Evolutionary conservation across 2,329 filamentous ascomycete genomes (phyloP).

Genomic region (Fusarium globosum): DNA sequence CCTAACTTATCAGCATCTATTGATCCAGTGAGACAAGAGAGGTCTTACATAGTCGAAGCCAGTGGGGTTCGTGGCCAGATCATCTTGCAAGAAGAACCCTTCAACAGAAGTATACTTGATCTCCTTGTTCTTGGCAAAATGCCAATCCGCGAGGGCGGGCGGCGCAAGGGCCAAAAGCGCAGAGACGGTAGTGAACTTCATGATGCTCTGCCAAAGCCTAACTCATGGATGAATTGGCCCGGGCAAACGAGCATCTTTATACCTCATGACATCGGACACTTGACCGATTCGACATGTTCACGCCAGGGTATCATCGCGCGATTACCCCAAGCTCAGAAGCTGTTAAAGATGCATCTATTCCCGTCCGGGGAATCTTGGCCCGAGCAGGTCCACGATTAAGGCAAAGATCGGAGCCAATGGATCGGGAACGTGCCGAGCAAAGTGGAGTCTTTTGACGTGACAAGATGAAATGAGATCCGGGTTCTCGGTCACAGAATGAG

Average conservation of each 20-base stretch:
- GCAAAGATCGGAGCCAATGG: constrained; percentile 45
- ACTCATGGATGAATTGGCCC: neutral
- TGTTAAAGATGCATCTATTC: neutral
- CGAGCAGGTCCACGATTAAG: constrained; percentile 3
- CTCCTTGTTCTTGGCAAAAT: constrained; percentile 51
- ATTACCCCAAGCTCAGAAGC: constrained; percentile 3
- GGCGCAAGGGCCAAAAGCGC: constrained; percentile 47
- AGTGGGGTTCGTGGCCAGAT: constrained; percentile 63
- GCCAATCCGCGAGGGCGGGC: constrained; percentile 46
- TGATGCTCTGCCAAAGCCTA: constrained; percentile 18
- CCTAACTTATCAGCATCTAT: constrained; percentile 52
- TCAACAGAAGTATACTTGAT: constrained; percentile 70
- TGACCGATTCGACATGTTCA: neutral
- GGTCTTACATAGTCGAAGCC: constrained; percentile 72
- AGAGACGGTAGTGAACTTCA: constrained; percentile 49
- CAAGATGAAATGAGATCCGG: neutral
- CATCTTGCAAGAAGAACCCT: constrained; percentile 74
- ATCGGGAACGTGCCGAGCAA: constrained; percentile 42
- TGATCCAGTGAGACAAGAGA: neutral
- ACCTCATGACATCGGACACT: neutral
- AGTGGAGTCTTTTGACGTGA: constrained; percentile 14
- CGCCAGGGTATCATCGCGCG: constrained; percentile 23
- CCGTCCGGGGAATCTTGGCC: constrained; percentile 30
- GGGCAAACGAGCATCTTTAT: constrained; percentile 14
- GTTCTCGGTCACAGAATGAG: constrained; percentile 29